Conservation (phyloP, 2,329 filamentous ascomycete genomes). For the Fusarium musae region DNA sequence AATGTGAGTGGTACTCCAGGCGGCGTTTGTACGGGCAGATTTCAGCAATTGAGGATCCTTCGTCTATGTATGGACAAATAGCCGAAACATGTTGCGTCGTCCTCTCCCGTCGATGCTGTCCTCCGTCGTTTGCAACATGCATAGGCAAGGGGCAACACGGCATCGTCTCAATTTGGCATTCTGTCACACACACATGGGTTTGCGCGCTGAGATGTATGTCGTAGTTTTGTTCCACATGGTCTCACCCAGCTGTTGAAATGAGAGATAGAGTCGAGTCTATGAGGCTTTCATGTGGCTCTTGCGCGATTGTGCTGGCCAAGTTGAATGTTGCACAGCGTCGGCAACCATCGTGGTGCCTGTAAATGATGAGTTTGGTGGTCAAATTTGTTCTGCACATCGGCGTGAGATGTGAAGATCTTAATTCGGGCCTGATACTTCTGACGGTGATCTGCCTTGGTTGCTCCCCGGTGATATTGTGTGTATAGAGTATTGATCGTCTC, state of each 20-base stretch:
- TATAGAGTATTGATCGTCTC: background rate
- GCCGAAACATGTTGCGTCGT: constrained; percentile 37
- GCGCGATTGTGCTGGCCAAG: background rate
- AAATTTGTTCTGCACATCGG: constrained; percentile 28
- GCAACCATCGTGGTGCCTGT: constrained; percentile 11
- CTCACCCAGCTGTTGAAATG: background rate
- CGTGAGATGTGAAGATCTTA: constrained; percentile 27
- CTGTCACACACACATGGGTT: constrained; percentile 23
- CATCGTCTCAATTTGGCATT: constrained; percentile 24
- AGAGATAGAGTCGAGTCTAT: constrained; percentile 16
- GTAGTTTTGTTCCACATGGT: constrained; percentile 1
- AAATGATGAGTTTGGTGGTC: background rate
- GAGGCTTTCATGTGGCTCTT: background rate
- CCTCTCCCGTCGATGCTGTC: constrained; percentile 27
- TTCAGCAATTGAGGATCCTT: constrained; percentile 19
- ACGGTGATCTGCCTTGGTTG: background rate
- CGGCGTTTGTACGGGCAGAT: constrained; percentile 13
- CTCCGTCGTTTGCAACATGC: constrained; percentile 22
- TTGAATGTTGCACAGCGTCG: constrained; percentile 14
- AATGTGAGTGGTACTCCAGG: constrained; percentile 14
- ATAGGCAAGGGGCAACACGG: constrained; percentile 15
- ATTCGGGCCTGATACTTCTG: constrained; percentile 5
- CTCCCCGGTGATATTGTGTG: background rate
- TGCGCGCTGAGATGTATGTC: constrained; percentile 20
- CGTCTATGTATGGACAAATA: constrained; percentile 36